These are phyloP conservation scores for Nelumbo lutea DNA, from an alignment of 164 flowering plant genomes.

Conservation along the genomic window DNA sequence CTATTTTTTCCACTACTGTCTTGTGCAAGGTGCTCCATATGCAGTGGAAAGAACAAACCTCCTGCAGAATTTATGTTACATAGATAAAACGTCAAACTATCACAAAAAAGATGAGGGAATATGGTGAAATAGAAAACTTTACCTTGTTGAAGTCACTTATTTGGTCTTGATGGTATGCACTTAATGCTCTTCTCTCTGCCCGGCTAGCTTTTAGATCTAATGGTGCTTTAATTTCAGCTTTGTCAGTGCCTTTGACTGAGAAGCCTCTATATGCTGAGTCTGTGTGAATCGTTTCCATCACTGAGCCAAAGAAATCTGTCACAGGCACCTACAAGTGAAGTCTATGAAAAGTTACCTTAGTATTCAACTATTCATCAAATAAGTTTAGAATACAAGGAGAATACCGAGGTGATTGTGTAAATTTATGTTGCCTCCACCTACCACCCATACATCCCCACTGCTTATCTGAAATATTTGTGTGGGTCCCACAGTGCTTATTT, in stretches of 20 bases:
- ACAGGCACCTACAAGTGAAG: conserved; percentile 66
- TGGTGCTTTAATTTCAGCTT: conserved; percentile 18
- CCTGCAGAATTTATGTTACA: conserved; percentile 26
- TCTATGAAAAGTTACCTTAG: not conserved
- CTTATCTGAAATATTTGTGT: too few relatives aligned
- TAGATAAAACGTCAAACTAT: not conserved
- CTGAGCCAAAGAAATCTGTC: conserved; percentile 93
- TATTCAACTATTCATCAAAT: not conserved
- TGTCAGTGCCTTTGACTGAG: conserved; percentile 22
- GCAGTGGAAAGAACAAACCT: conserved; percentile 18
- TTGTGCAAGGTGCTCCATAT: conserved; percentile 16
- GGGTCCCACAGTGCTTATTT: too few relatives aligned
- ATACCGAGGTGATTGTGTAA: too few relatives aligned
- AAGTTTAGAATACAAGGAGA: too few relatives aligned
- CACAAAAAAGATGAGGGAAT: not conserved
- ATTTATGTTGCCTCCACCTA: too few relatives aligned
- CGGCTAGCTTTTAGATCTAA: conserved; percentile 19
- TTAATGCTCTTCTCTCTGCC: conserved; percentile 25
- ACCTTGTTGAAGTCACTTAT: conserved; percentile 27
- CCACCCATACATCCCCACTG: too few relatives aligned
- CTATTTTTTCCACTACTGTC: conserved; percentile 26
- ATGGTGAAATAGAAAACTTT: conserved; percentile 1
- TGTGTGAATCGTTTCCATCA: conserved; percentile 93
- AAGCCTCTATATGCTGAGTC: conserved; percentile 59
- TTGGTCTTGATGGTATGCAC: conserved; percentile 23